phyloP scores from a whole-genome alignment of 192 early-diverging fungal genomes.

The Backusella tuberculispora region DNA sequence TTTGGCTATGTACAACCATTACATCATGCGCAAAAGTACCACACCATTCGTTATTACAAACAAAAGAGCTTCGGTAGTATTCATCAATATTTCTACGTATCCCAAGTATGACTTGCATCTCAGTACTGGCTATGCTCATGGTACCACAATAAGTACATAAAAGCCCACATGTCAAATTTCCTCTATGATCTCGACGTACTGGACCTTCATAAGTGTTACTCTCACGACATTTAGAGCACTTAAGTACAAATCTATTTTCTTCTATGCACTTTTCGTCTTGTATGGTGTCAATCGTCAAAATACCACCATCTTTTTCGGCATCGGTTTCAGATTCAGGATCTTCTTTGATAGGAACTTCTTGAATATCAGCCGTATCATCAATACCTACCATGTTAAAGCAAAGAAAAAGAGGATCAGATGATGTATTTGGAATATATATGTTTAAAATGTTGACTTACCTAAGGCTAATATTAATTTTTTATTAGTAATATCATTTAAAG shows the following conservation, averaged over 20 bases:
- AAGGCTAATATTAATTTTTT: neutral
- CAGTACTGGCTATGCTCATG: neutral
- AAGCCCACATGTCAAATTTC: neutral
- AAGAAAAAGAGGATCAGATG: neutral
- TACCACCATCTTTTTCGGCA: neutral
- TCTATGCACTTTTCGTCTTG: neutral
- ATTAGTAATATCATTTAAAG: neutral
- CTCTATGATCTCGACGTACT: neutral
- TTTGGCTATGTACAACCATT: neutral
- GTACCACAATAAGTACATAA: neutral
- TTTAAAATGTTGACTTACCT: neutral
- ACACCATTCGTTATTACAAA: neutral
- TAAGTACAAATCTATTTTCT: neutral
- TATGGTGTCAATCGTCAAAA: neutral
- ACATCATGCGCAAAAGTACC: neutral
- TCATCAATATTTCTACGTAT: neutral
- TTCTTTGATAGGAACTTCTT: neutral
- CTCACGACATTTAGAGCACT: neutral
- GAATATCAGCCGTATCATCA: neutral
- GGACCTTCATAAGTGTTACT: neutral
- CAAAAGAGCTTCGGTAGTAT: neutral
- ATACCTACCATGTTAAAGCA: neutral
- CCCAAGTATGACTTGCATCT: neutral
- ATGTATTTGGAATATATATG: neutral
- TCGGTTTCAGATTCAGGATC: neutral